A percentile compares a stretch with the other conserved stretches of the same genome.
These are phyloP conservation scores for Gypsophila paniculata DNA, from an alignment of 179 eudicot species.

Conservation along the genomic window DNA sequence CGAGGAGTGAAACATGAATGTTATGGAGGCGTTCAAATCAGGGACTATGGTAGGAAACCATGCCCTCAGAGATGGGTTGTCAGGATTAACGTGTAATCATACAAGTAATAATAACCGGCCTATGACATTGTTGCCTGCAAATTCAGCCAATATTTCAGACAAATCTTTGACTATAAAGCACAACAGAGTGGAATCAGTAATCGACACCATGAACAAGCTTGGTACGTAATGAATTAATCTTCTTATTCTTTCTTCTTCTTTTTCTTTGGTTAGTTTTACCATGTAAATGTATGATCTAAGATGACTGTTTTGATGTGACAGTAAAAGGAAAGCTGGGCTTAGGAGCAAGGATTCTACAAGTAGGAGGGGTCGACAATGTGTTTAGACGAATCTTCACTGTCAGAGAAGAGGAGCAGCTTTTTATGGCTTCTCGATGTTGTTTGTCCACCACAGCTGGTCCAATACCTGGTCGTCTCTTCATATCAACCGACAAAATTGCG, in stretches of 20 bases:
- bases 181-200: constrained; percentile 13
- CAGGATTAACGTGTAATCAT: constrained; percentile 8
- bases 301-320: neutral
- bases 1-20: constrained; percentile 15
- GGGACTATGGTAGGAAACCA: constrained; percentile 20
- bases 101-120: constrained; percentile 10
- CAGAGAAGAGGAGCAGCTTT: constrained; percentile 29
- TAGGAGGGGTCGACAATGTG: constrained; percentile 33
- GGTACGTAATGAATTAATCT: constrained; percentile 13
- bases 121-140: constrained; percentile 18
- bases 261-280: neutral
- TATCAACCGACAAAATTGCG: constrained; percentile 36
- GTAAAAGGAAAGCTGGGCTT: constrained; percentile 43
- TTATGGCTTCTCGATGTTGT: constrained; percentile 34
- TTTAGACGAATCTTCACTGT: constrained; percentile 35
- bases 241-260: no score
- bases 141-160: constrained; percentile 2
- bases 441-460: constrained; percentile 40
- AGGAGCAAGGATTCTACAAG: constrained; percentile 6
- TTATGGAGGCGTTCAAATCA: constrained; percentile 17
- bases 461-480: constrained; percentile 33
- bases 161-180: constrained; percentile 14
- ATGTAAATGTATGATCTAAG: neutral
- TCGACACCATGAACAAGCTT: constrained; percentile 27
- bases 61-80: constrained; percentile 19